Evolutionary conservation across 257 asterid species (phyloP).

Genomic region (Marsdenia floribunda): DNA sequence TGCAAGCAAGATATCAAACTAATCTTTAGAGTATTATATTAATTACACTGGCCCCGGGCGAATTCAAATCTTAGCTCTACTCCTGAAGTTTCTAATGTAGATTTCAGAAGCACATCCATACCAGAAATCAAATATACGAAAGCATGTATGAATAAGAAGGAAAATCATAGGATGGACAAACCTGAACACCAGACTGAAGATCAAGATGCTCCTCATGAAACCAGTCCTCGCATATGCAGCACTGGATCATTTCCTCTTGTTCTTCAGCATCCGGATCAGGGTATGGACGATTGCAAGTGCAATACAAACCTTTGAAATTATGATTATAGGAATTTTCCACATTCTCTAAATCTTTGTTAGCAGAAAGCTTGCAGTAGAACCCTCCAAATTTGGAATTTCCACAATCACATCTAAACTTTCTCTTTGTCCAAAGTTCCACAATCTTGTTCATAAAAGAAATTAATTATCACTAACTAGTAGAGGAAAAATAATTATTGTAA

Average conservation of each 20-base stretch:
- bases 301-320: conserved; percentile 87
- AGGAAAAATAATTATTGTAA: background rate
- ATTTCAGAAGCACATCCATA: background rate
- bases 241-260: conserved; percentile 88
- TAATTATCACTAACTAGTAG: conserved; percentile 11
- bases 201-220: conserved; percentile 95
- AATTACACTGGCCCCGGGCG: background rate
- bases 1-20: background rate
- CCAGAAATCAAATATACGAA: background rate
- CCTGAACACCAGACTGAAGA: conserved; percentile 63
- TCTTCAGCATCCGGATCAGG: conserved; percentile 96
- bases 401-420: conserved; percentile 95
- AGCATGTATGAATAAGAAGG: background rate
- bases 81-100: background rate
- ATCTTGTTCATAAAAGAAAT: conserved; percentile 43
- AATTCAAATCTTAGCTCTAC: background rate
- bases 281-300: conserved; percentile 86
- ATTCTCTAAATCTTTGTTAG: conserved; percentile 81
- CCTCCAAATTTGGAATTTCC: conserved; percentile 95
- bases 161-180: conserved; percentile 20
- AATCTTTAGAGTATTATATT: background rate
- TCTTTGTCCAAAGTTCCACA: conserved; percentile 96
- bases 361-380: conserved; percentile 75
- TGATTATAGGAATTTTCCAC: conserved; percentile 66
- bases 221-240: conserved; percentile 98